phyloP scores from a whole-genome alignment of 306 rosid genomes.

The Ceratonia siliqua region DNA sequence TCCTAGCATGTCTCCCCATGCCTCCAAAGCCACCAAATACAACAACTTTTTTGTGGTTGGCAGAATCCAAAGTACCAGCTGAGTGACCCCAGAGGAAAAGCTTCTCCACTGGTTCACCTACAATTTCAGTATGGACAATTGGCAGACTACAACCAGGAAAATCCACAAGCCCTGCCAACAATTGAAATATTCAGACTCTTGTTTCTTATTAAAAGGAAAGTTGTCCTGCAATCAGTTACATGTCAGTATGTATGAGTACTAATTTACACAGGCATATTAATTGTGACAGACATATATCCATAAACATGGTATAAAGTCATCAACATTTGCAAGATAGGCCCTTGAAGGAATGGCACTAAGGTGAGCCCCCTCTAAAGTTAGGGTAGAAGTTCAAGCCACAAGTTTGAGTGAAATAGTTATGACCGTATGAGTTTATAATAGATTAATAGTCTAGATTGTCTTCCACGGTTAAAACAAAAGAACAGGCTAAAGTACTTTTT shows the following conservation, averaged over 20 bases:
- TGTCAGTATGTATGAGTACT: conserved; percentile 51
- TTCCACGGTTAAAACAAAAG: background rate
- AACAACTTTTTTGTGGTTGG: conserved; percentile 40
- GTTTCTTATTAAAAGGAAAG: conserved; percentile 66
- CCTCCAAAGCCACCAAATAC: conserved; percentile 98
- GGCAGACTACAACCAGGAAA: conserved; percentile 46
- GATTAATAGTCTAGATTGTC: background rate
- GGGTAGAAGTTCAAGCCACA: background rate
- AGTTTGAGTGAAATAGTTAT: background rate
- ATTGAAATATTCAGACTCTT: conserved; percentile 82
- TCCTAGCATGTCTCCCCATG: conserved; percentile 80
- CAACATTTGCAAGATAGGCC: background rate
- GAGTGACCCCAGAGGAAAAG: conserved; percentile 95
- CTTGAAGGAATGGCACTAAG: background rate
- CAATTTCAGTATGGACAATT: conserved; percentile 53
- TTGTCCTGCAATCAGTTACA: conserved; percentile 76
- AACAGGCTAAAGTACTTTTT: background rate
- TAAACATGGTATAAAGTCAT: background rate
- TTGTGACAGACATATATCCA: background rate
- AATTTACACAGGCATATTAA: conserved; percentile 26
- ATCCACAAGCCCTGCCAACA: conserved; percentile 79
- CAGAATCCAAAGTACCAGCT: conserved; percentile 46
- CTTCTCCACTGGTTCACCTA: conserved; percentile 68
- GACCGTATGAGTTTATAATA: background rate
- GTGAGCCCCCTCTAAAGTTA: background rate